Base-by-base conservation (phyloP, 2,329 filamentous ascomycete species). In the Coleophoma eucalyptorum region DNA sequence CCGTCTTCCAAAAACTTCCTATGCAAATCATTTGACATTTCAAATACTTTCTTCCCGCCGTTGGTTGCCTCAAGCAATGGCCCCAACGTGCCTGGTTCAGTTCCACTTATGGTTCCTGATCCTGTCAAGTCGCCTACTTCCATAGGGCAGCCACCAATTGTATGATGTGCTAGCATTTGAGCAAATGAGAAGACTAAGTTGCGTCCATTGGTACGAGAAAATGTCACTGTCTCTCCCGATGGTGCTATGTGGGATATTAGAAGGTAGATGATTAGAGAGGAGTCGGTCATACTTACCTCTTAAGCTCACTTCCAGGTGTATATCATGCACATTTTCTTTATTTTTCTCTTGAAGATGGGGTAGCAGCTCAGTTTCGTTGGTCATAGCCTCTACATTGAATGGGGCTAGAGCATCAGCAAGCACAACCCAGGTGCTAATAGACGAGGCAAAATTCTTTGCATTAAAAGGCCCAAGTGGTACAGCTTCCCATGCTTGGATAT, bases 401-500 rank as follows among this genome's bases (percentile, higher is more conserved):
- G 83, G 85, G 65, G 88, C 87, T 31, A 94, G 72, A 1, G 89
- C 89, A 63, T 92, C 88, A 33, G 84, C 78, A 11, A 90, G 72
- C 4, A 94, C 86, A 2, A 94, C 81, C 89, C 89, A 94, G 0
- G 88, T 80, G 53, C 84, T 88, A 58, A 94, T 86, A 0, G 80
- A 87, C 0, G 87, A 89, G 3, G 79, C 86, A 62, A 94, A 93
- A 67, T 92, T 93, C 78, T 95, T 94, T 20, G 83, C 77, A 55
- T 89, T 91, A 71, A 94, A 93, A 0, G 89, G 89, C 0, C 90
- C 90, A 6, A 93, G 71, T 0, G 90, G 90, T 8, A 92, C 78
- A 58, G 91, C 92, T 68, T 95, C 90, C 88, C 88, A 94, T 0
- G 80, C 79, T 65, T 95, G 90, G 46, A 94, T 85, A 60, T 94